Conservation (phyloP, 805 yeast genomes). For the Spathaspora arborariae region DNA sequence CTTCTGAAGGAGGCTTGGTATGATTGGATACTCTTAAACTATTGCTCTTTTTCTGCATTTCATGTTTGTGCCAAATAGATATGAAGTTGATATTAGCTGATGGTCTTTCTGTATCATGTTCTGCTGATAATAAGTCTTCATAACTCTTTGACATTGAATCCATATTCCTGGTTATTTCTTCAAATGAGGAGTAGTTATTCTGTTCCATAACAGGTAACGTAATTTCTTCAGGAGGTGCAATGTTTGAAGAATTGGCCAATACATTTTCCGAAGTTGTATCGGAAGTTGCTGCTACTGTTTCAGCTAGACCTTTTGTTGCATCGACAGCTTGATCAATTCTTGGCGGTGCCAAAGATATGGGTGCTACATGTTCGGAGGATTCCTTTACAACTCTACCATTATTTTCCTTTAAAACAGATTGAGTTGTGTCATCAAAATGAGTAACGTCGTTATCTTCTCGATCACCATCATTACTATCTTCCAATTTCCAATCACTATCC, state of each 20-base stretch:
- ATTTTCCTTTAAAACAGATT: not conserved
- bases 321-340: conserved; percentile 8
- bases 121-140: conserved; percentile 41
- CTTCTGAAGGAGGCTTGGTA: not conserved
- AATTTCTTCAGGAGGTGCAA: conserved; percentile 31
- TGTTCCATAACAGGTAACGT: conserved; percentile 41
- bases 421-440: conserved; percentile 6
- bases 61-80: conserved; percentile 43
- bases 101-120: conserved; percentile 30
- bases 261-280: conserved; percentile 17
- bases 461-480: conserved; percentile 38
- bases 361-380: conserved; percentile 11
- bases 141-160: conserved; percentile 18
- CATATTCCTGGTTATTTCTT: conserved; percentile 31
- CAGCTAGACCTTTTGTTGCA: not conserved
- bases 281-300: not conserved
- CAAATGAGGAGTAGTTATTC: conserved; percentile 36
- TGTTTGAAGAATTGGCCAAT: conserved; percentile 43
- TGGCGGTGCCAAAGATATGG: conserved; percentile 18
- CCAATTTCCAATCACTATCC: conserved; percentile 35
- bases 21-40: not conserved
- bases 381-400: not conserved
- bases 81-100: conserved; percentile 23
- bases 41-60: conserved; percentile 14
- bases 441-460: conserved; percentile 32